Evolutionary conservation across 441 rosid species (phyloP), one percentile per base, ranked within the genome.

Genomic region (Kokia cookei): DNA sequence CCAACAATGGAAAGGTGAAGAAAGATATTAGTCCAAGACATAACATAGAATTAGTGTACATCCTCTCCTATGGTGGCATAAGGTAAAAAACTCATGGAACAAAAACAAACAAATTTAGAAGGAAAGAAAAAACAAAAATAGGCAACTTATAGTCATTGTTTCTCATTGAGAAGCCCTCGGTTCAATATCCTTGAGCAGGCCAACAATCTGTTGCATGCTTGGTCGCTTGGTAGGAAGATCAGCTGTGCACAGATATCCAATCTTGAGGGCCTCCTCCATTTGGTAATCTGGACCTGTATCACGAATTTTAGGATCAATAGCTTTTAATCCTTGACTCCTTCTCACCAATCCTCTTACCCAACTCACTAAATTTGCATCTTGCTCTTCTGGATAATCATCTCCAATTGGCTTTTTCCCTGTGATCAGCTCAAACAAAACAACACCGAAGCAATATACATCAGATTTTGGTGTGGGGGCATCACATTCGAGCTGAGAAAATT

Each of bases 131-230:
- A 24, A 42, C 45, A 22, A 71, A 71, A 0, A 35, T 42, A 5
- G 57, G 29, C 42, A 67, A 42, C 77, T 71, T 75, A 72, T 63
- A 68, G 79, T 54, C 73, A 35, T 51, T 78, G 71, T 40, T 73
- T 70, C 67, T 87, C 87, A 84, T 69, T 82, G 81, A 73, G 77
- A 77, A 74, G 74, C 48, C 68, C 76, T 77, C 3, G 97, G 92
- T 82, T 94, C 94, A 10, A 93, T 89, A 51, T 94, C 99, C 83
- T 94, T 94, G 73, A 94, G 97, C 74, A 94, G 93, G 65, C 99
- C 97, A 50, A 94, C 99, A 64, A 94, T 85, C 82, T 94, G 99
- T 68, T 94, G 99, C 92, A 91, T 94, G 83, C 91, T 94, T 10
- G 99, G 99, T 45, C 97, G 88, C 83, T 94, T 94, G 10, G 84